Base-by-base conservation (phyloP, 2,329 filamentous ascomycete genomes). In the Albifimbria verrucaria region DNA sequence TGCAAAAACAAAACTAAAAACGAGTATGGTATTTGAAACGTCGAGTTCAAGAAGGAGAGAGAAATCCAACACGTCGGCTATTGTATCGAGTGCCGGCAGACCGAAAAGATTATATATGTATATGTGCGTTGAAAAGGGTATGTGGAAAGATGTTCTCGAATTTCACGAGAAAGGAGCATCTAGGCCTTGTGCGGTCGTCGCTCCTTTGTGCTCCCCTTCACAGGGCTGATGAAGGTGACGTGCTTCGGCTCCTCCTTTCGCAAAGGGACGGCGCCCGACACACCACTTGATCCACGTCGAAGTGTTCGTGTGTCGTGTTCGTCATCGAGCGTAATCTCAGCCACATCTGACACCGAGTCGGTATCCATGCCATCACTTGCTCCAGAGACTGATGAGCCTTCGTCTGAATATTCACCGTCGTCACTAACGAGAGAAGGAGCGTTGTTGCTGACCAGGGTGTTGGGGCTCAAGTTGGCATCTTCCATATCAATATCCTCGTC, bases 381-480 rank as follows among this genome's bases (percentile, higher is more conserved):
- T 23, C 83, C 83, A 4, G 83, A 86, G 43, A 78, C 74, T 3
- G 79, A 79, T 4, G 83, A 87, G 45, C 77, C 80, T 54, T 84
- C 83, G 52, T 88, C 84, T 2, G 86, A 89, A 62, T 88, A 90
- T 65, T 91, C 88, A 61, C 88, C 87, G 64, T 91, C 88, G 69
- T 92, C 89, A 70, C 88, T 90, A 64, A 92, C 88, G 48, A 92
- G 78, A 61, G 87, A 91, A 21, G 89, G 89, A 9, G 89, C 88
- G 59, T 89, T 89, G 68, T 90, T 90, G 67, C 87, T 88, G 49
- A 86, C 78, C 44, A 86, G 72, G 0, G 86, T 88, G 61, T 85
- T 84, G 5, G 88, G 88, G 62, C 86, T 90, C 53, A 89, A 70
- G 51, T 89, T 83, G 46, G 77, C 76, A 51, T 85, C 82, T 26